These are phyloP conservation scores for Carex arenaria DNA, from an alignment of 202 grass and related monocot species.

Conservation along the genomic window DNA sequence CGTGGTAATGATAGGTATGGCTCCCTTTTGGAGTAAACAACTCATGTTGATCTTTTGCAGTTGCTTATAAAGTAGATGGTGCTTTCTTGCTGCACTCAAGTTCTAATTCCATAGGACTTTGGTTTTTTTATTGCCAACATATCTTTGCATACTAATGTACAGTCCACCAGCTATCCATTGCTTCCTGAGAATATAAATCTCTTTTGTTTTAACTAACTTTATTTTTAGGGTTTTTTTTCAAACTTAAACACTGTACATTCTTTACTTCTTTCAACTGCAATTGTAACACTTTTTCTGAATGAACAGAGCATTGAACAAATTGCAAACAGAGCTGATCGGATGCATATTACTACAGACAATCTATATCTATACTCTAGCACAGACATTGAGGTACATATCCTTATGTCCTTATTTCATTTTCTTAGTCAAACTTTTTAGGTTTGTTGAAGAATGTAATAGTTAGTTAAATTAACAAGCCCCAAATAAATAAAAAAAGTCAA, in stretches of 20 bases:
- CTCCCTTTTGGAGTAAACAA: neutral
- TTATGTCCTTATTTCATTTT: neutral
- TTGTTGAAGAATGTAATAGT: neutral
- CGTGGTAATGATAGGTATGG: neutral
- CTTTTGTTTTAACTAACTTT: neutral
- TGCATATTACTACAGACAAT: conserved; percentile 65
- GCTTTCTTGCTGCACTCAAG: neutral
- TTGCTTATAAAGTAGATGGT: neutral
- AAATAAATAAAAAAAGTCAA: neutral
- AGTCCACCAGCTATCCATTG: neutral
- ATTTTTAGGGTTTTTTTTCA: neutral
- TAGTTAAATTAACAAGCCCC: neutral
- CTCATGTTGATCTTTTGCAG: neutral
- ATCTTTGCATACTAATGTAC: neutral
- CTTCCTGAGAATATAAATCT: neutral
- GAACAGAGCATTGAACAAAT: conserved; percentile 95
- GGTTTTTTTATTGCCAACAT: neutral
- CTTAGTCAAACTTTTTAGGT: neutral
- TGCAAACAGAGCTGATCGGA: conserved; percentile 76
- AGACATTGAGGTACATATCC: conserved; percentile 69
- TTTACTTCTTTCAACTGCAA: neutral
- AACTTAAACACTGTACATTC: neutral
- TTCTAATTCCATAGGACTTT: neutral
- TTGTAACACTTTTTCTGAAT: conserved; percentile 15
- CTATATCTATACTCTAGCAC: conserved; percentile 92